A percentile compares a stretch with the other conserved stretches of the same genome.
Conservation (phyloP, 2,329 filamentous ascomycete genomes). For the Blastomyces gilchristii region DNA sequence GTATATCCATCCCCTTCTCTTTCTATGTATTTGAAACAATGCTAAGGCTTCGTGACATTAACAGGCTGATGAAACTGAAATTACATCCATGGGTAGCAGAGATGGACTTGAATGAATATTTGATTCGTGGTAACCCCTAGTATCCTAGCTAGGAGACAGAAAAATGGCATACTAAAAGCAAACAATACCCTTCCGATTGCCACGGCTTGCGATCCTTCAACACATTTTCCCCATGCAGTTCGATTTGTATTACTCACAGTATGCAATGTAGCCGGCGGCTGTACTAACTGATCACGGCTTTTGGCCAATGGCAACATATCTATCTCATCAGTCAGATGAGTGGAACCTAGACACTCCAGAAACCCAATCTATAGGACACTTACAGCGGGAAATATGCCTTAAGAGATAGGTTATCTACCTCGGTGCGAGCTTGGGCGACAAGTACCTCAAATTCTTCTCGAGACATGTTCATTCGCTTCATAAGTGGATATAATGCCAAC, state of each 20-base stretch:
- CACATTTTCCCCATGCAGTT: background rate
- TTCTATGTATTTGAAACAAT: background rate
- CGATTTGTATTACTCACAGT: background rate
- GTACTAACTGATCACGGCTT: slow-evolving; percentile 20
- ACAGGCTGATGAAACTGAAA: background rate
- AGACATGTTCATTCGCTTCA: slow-evolving; percentile 33
- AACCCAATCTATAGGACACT: slow-evolving; percentile 15
- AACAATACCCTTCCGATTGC: background rate
- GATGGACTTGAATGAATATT: background rate
- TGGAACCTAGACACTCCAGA: background rate
- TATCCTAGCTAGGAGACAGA: background rate
- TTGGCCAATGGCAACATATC: slow-evolving; percentile 36
- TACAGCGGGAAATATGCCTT: slow-evolving; percentile 40
- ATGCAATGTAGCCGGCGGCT: background rate
- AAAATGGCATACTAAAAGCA: background rate
- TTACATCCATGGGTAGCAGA: background rate
- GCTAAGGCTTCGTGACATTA: background rate
- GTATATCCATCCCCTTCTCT: background rate
- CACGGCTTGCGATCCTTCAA: background rate
- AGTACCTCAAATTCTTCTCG: slow-evolving; percentile 29
- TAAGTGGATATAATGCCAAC: slow-evolving; percentile 37
- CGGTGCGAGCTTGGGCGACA: slow-evolving; percentile 29
- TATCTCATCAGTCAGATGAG: slow-evolving; percentile 20
- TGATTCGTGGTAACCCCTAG: background rate
- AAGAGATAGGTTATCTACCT: slow-evolving; percentile 28